phyloP scores from a whole-genome alignment of 176 grass and related monocot genomes.

The Olyra latifolia region DNA sequence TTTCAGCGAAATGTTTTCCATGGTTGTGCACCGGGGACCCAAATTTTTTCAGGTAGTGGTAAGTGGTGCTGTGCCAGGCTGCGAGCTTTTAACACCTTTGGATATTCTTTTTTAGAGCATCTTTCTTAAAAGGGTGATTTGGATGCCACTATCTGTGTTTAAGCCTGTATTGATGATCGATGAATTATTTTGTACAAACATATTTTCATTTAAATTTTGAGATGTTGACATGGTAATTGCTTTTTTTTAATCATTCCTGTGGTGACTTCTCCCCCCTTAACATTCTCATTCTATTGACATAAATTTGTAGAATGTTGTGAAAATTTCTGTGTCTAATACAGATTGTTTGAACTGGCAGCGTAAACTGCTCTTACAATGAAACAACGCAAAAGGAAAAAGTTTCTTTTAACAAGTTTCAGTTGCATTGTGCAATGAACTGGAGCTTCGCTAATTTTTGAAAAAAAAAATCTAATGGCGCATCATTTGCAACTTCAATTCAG shows the following conservation, averaged over 20 bases:
- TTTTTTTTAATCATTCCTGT: background rate
- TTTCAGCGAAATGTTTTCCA: too few relatives aligned
- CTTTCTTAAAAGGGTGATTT: background rate
- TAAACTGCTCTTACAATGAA: background rate
- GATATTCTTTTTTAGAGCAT: background rate
- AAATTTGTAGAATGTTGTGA: background rate
- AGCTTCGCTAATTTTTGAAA: background rate
- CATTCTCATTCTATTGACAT: background rate
- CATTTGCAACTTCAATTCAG: conserved; percentile 23
- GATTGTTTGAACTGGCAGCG: background rate
- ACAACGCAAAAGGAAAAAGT: background rate
- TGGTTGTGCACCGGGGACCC: background rate
- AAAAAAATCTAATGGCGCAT: background rate
- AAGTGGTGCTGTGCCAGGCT: background rate
- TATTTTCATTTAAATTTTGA: background rate
- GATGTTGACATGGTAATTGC: background rate
- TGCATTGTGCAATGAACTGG: background rate
- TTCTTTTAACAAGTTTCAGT: background rate
- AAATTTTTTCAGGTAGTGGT: background rate
- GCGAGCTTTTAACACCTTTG: background rate
- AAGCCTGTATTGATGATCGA: background rate
- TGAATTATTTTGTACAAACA: background rate
- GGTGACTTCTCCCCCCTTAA: too few relatives aligned
- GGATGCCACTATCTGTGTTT: background rate
- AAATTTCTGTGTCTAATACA: background rate